Evolutionary conservation across 2,329 filamentous ascomycete species (phyloP).

Genomic region (Rhinocladiella similis): DNA sequence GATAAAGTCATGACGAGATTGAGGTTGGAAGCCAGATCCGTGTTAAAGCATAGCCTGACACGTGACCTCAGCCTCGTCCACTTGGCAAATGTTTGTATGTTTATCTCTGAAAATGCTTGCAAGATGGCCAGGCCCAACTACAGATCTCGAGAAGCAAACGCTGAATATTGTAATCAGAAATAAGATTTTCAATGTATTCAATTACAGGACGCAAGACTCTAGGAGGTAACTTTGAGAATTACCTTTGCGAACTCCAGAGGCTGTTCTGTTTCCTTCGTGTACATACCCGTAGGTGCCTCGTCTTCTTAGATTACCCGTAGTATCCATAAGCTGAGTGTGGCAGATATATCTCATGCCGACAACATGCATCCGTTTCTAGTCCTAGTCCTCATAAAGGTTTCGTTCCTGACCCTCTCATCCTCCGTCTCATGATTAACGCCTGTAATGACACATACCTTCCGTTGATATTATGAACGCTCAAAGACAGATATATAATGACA

Average conservation of each 20-base stretch:
- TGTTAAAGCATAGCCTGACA: no score
- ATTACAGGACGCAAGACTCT: neutral
- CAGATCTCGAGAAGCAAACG: no score
- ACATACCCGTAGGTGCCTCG: conserved; percentile 13
- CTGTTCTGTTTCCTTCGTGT: conserved; percentile 9
- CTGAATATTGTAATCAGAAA: no score
- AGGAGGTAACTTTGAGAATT: neutral
- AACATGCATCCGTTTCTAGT: conserved; percentile 4
- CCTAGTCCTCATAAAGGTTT: conserved; percentile 11
- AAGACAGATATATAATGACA: conserved; percentile 5
- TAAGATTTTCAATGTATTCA: neutral
- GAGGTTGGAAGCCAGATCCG: neutral
- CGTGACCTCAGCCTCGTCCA: neutral
- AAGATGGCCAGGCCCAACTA: no score
- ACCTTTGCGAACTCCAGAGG: conserved; percentile 7
- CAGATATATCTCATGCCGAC: neutral
- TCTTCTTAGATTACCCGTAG: conserved; percentile 8
- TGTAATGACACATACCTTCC: neutral
- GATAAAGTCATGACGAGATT: conserved; percentile 3
- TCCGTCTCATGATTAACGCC: neutral
- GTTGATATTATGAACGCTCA: conserved; percentile 18
- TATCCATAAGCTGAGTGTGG: neutral
- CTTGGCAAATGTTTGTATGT: no score
- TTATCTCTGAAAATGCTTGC: no score
- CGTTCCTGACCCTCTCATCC: neutral